Evolutionary conservation across 441 rosid genomes (phyloP).

Genomic region (Erysimum pusillum): DNA sequence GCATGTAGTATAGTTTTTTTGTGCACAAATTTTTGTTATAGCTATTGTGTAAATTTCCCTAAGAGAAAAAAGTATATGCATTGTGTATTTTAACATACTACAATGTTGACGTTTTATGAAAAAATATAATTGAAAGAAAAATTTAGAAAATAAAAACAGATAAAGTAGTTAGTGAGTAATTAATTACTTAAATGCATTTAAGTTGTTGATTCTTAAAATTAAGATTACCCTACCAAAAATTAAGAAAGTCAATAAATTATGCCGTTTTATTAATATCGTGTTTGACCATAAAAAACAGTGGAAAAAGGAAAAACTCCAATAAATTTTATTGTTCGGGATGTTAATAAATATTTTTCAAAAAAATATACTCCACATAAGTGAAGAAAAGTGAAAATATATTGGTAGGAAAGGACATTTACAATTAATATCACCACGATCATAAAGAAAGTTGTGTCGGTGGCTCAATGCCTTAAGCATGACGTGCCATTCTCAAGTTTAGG

Average conservation of each 20-base stretch:
- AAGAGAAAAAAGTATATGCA: too few relatives aligned
- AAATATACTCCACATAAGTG: neutral
- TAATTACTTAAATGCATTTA: constrained; percentile 13
- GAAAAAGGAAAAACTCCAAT: neutral
- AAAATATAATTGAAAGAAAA: too few relatives aligned
- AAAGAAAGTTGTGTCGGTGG: constrained; percentile 45
- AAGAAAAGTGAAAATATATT: constrained; percentile 10
- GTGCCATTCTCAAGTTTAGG: constrained; percentile 42
- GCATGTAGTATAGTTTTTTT: too few relatives aligned
- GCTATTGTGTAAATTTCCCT: too few relatives aligned
- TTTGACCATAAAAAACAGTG: neutral
- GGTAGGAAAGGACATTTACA: constrained; percentile 24
- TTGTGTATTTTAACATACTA: too few relatives aligned
- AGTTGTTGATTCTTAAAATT: neutral
- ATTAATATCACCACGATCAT: constrained; percentile 40
- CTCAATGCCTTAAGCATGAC: constrained; percentile 37
- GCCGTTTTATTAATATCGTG: constrained; percentile 1
- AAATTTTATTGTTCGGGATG: constrained; percentile 18
- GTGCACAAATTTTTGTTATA: too few relatives aligned
- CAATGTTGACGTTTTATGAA: too few relatives aligned
- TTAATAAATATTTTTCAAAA: neutral
- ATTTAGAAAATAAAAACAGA: too few relatives aligned
- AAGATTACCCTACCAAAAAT: neutral
- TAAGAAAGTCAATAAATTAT: neutral
- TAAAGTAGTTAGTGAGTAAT: constrained; percentile 6